A percentile compares a stretch with the other conserved stretches of the same genome.
Conservation (phyloP, 768 basidiomycete species). For the Vararia minispora region DNA sequence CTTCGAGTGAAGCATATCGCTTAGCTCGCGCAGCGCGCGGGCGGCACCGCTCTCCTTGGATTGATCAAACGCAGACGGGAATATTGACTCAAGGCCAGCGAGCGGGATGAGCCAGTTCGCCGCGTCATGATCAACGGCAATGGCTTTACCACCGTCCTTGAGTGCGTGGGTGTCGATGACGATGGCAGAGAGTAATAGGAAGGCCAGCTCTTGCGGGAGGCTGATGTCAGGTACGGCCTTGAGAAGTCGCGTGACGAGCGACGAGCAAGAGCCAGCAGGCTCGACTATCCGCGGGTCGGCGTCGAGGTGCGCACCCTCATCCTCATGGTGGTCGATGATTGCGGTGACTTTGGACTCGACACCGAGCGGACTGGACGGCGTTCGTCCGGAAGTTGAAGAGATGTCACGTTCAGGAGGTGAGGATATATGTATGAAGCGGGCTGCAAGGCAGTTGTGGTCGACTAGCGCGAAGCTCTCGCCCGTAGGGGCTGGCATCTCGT, state of each 20-base stretch:
- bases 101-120: conserved; percentile 52
- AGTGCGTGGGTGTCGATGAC: conserved; percentile 83
- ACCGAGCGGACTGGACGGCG: conserved; percentile 19
- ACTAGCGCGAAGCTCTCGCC: conserved; percentile 63
- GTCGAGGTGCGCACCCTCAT: conserved; percentile 59
- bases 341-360: conserved; percentile 47
- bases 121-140: conserved; percentile 49
- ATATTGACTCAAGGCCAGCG: conserved; percentile 31
- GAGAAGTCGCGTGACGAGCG: conserved; percentile 40
- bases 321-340: conserved; percentile 86
- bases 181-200: conserved; percentile 46
- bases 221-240: conserved; percentile 12
- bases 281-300: conserved; percentile 58
- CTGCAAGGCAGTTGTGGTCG: conserved; percentile 74
- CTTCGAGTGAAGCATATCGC: conserved; percentile 34
- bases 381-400: no score
- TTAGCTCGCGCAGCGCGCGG: conserved; percentile 37
- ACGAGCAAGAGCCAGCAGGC: conserved; percentile 71
- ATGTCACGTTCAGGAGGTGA: no score
- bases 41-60: conserved; percentile 7
- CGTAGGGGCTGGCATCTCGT: conserved; percentile 43
- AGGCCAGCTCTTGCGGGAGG: conserved; percentile 12
- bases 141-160: conserved; percentile 68
- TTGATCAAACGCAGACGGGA: conserved; percentile 15
- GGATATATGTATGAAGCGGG: conserved; percentile 32